Evolutionary conservation across 1,284 basidiomycete genomes (phyloP), one percentile per base, ranked within the genome.

Genomic region (Ustilago loliicola): DNA sequence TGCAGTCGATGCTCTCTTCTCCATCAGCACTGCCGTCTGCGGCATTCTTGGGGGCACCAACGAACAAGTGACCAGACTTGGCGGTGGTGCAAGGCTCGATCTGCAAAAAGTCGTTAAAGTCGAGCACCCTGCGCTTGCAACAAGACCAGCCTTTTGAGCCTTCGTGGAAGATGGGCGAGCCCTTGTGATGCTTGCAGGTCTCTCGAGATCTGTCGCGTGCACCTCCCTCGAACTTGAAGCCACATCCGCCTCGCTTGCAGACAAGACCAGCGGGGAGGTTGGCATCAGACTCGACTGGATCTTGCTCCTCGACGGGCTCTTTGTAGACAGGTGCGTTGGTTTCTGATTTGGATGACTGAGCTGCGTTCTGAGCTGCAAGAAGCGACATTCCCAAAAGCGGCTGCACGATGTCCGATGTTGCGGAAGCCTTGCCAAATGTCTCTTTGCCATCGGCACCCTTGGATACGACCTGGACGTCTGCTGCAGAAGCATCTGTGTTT

Each of bases 111-210:
- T 86, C 85, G 64, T 79, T 74, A 56, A 86, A 86, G 53, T 86
- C 82, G 38, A 86, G 73, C 23, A 85, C 84, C 19, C 83, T 77
- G 36, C 79, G 77, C 60, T 83, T 83, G 74, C 85, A 86, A 66
- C 85, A 86, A 2, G 82, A 72, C 71, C 82, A 85, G 54, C 84
- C 84, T 57, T 85, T 86, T 30, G 77, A 80, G n/a, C 85, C 85
- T 56, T 86, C 85, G 72, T 86, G 85, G 67, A 86, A 86, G 75
- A 86, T 83, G 30, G 85, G 77, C 9, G 69, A 64, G 42, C 84
- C 83, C 42, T 65, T 73, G 74, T 86, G 85, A 59, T 80, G 81
- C 11, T 56, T 71, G 72, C 85, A 86, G 47, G 47, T 30, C 59
- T 86, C 85, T 2, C 29, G 42, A 4, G 56, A 38, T 25, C 72